phyloP scores from a whole-genome alignment of 805 yeast genomes.

The Metschnikowia cerradonensis region DNA sequence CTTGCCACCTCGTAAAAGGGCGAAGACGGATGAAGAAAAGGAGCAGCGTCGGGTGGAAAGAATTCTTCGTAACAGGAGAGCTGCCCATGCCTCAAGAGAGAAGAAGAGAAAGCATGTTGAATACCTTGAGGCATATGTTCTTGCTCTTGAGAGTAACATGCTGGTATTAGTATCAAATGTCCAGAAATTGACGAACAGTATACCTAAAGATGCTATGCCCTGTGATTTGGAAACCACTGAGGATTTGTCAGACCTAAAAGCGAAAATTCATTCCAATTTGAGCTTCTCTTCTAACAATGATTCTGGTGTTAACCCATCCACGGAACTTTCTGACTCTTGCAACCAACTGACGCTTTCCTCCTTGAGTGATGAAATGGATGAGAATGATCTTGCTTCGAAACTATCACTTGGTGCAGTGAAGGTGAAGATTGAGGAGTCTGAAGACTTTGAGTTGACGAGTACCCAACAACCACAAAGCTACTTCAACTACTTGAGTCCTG shows the following conservation, averaged over 20 bases:
- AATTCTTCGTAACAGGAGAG: constrained; percentile 87
- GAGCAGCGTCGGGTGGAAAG: constrained; percentile 94
- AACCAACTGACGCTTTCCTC: constrained; percentile 4
- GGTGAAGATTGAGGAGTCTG: constrained; percentile 11
- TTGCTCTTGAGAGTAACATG: constrained; percentile 38
- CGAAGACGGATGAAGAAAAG: constrained; percentile 93
- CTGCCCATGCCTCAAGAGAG: constrained; percentile 96
- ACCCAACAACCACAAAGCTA: constrained; percentile 13
- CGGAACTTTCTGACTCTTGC: background rate
- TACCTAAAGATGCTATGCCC: constrained; percentile 9
- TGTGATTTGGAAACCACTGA: constrained; percentile 10
- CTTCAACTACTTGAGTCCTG: constrained; percentile 41
- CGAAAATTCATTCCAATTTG: constrained; percentile 12
- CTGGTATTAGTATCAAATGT: constrained; percentile 24
- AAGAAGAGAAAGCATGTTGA: constrained; percentile 92
- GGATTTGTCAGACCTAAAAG: constrained; percentile 14
- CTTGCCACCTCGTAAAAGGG: constrained; percentile 93
- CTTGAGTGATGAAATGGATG: constrained; percentile 3
- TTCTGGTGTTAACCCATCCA: background rate
- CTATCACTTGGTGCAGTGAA: background rate
- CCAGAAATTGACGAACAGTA: constrained; percentile 12
- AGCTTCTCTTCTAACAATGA: constrained; percentile 1
- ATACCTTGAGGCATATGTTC: constrained; percentile 63
- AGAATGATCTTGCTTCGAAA: constrained; percentile 3
- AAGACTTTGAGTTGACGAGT: constrained; percentile 7